Percentiles rank a stretch among this genome's conserved stretches.
Evolutionary conservation across 345 rosid genomes (phyloP).

Genomic region (Rhodamnia argentea): DNA sequence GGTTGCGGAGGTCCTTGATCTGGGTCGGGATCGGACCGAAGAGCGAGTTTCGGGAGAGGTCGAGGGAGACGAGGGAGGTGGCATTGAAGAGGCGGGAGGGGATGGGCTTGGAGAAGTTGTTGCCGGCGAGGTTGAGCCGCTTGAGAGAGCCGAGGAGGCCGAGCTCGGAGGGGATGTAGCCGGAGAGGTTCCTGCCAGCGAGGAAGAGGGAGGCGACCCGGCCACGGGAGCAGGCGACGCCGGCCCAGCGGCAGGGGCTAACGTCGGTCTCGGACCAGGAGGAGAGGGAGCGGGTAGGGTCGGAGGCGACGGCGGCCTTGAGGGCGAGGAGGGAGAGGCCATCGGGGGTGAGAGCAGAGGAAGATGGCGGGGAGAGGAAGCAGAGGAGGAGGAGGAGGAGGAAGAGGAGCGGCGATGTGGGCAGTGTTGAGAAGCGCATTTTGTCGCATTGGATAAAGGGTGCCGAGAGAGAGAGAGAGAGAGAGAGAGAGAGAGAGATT

Average conservation of each 20-base stretch:
- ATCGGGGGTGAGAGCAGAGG: constrained; percentile 42
- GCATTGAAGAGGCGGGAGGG: constrained; percentile 81
- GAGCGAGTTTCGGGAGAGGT: constrained; percentile 67
- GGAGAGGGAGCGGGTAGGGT: constrained; percentile 45
- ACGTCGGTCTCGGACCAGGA: constrained; percentile 74
- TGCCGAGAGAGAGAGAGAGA: too few species aligned
- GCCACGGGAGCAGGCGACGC: constrained; percentile 43
- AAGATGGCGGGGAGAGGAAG: constrained; percentile 12
- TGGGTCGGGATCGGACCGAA: constrained; percentile 50
- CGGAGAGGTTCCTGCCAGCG: constrained; percentile 59
- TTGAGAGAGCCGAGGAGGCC: constrained; percentile 68
- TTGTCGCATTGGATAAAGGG: not conserved
- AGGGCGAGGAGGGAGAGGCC: constrained; percentile 89
- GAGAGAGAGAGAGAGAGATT: not conserved
- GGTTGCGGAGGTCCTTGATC: constrained; percentile 29
- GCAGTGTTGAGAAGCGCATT: not conserved
- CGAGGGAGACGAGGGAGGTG: constrained; percentile 61
- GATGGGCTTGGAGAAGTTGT: constrained; percentile 61
- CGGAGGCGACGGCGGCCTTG: constrained; percentile 55
- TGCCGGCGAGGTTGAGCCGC: constrained; percentile 73
- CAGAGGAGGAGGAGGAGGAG: not conserved
- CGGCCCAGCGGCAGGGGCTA: constrained; percentile 79
- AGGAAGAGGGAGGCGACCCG: constrained; percentile 67
- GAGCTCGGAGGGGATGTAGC: constrained; percentile 91
- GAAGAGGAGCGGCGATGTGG: not conserved